Evolutionary conservation across 2,329 filamentous ascomycete genomes (phyloP).

Genomic region (Aspergillus quadricinctus): DNA sequence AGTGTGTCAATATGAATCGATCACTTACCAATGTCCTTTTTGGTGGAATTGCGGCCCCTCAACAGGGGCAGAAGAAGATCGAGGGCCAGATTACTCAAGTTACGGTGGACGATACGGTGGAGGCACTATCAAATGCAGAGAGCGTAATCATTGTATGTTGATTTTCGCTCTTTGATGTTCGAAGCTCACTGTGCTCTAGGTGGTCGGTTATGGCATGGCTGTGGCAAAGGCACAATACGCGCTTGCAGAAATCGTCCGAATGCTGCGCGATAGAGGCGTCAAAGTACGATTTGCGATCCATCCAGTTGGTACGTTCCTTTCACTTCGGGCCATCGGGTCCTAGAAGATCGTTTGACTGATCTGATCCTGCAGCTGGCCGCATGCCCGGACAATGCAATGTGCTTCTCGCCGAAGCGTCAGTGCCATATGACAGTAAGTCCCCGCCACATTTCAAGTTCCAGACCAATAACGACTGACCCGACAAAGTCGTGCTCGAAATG

Average conservation of each 20-base stretch:
- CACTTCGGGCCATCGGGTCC: background rate
- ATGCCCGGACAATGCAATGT: slow-evolving; percentile 96
- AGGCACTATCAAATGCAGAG: slow-evolving; percentile 69
- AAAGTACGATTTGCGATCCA: slow-evolving; percentile 88
- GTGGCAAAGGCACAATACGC: slow-evolving; percentile 92
- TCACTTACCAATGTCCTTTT: slow-evolving; percentile 87
- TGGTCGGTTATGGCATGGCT: slow-evolving; percentile 91
- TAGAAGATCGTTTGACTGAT: background rate
- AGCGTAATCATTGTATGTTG: slow-evolving; percentile 69
- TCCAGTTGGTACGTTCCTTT: slow-evolving; percentile 55
- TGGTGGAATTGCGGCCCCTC: slow-evolving; percentile 67
- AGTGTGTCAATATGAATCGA: slow-evolving; percentile 85
- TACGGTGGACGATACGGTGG: slow-evolving; percentile 73
- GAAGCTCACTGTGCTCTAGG: slow-evolving; percentile 14
- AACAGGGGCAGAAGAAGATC: slow-evolving; percentile 65
- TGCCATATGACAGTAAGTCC: slow-evolving; percentile 70
- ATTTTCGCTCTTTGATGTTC: background rate
- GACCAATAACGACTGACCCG: slow-evolving; percentile 11
- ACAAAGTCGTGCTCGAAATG: slow-evolving; percentile 75
- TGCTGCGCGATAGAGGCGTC: slow-evolving; percentile 69
- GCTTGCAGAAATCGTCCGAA: slow-evolving; percentile 73
- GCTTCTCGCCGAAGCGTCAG: slow-evolving; percentile 77
- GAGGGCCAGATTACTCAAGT: slow-evolving; percentile 76
- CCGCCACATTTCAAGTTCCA: background rate
- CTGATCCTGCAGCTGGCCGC: slow-evolving; percentile 52